Evolutionary conservation across 2,329 filamentous ascomycete genomes (phyloP).

Genomic region (Penicillium sp.): DNA sequence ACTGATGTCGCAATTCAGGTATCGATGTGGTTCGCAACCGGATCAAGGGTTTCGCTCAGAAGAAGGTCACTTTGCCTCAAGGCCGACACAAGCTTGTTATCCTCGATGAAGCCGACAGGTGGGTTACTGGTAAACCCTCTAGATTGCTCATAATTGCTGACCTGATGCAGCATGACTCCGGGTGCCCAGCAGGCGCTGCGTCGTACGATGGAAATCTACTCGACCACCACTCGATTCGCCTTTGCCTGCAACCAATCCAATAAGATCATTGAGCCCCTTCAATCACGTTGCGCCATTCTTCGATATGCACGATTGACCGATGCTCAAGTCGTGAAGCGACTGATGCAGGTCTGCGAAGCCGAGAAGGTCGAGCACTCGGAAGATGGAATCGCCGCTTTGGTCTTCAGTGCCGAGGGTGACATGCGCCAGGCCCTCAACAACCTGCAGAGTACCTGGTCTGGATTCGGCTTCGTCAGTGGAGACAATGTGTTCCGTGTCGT

Average conservation of each 20-base stretch:
- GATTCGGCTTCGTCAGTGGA: conserved; percentile 94
- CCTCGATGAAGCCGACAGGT: conserved; percentile 91
- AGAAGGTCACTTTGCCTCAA: conserved; percentile 90
- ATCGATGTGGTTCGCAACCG: conserved; percentile 97
- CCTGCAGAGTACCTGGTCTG: conserved; percentile 85
- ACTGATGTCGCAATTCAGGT: conserved; percentile 48
- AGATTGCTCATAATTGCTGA: background rate
- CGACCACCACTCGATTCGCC: conserved; percentile 90
- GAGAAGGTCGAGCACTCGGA: conserved; percentile 89
- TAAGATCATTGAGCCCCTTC: conserved; percentile 98
- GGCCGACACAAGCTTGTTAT: conserved; percentile 96
- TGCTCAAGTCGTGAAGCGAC: conserved; percentile 82
- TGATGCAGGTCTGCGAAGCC: conserved; percentile 88
- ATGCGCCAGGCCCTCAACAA: conserved; percentile 99
- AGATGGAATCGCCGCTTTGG: conserved; percentile 89
- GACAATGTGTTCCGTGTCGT: conserved; percentile 99
- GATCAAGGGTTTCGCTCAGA: conserved; percentile 98
- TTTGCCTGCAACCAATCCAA: conserved; percentile 99
- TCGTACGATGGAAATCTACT: conserved; percentile 98
- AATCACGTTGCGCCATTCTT: conserved; percentile 93
- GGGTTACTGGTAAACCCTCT: conserved; percentile 3
- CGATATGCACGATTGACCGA: conserved; percentile 92
- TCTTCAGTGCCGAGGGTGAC: conserved; percentile 95
- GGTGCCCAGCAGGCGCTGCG: conserved; percentile 93
- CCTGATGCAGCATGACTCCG: conserved; percentile 71